These are phyloP conservation scores for Monilinia fructicola DNA, from an alignment of 2,329 filamentous ascomycete species.

Conservation along the genomic window DNA sequence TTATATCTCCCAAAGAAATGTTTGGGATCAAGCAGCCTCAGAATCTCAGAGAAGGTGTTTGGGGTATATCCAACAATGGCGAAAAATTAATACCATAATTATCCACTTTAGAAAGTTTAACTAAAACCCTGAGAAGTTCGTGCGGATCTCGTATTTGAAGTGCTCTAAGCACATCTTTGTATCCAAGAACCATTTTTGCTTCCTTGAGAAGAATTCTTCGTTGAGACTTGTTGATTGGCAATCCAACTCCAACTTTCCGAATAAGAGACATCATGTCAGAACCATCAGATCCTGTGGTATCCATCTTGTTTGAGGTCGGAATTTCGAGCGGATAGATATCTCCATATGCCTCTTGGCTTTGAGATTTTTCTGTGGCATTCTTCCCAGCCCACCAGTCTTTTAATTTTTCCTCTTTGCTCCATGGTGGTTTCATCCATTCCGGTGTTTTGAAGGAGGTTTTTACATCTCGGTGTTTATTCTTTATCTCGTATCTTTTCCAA, in stretches of 20 bases:
- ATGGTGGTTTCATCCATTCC: constrained; percentile 10
- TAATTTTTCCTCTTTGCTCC: constrained; percentile 10
- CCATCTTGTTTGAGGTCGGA: too few relatives aligned
- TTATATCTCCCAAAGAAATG: constrained; percentile 50
- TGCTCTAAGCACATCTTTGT: constrained; percentile 11
- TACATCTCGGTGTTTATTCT: background rate
- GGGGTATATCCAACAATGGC: constrained; percentile 41
- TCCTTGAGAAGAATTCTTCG: constrained; percentile 11
- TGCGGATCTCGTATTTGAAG: constrained; percentile 19
- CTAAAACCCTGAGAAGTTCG: constrained; percentile 8
- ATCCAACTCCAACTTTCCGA: constrained; percentile 14
- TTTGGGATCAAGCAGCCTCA: constrained; percentile 61
- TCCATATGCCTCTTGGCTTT: constrained; percentile 19
- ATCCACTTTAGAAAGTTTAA: constrained; percentile 29
- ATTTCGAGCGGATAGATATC: constrained; percentile 17
- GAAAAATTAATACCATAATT: constrained; percentile 23
- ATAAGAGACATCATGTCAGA: constrained; percentile 16
- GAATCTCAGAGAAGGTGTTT: constrained; percentile 60
- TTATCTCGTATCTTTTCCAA: constrained; percentile 9
- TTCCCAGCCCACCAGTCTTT: constrained; percentile 9
- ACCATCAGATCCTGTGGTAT: background rate
- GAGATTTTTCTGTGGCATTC: constrained; percentile 13
- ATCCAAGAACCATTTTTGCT: constrained; percentile 10
- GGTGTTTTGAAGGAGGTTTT: constrained; percentile 12
- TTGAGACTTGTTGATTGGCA: constrained; percentile 2